phyloP scores from a whole-genome alignment of 1,139 yeast genomes.

The Taphrina confusa region DNA sequence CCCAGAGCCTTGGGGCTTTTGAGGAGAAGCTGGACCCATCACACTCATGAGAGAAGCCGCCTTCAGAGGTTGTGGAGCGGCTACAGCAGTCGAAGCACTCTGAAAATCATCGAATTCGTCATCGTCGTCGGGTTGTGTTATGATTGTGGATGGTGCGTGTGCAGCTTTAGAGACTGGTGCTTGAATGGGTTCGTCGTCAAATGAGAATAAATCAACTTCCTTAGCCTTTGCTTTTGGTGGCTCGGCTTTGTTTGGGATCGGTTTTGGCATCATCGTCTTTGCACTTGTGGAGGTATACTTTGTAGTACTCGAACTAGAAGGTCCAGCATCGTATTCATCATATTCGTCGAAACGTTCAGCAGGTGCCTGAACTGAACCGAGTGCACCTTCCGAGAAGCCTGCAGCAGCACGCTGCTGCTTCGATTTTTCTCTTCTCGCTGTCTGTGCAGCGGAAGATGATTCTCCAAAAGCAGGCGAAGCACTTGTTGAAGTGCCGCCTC shows the following conservation, averaged over 20 bases:
- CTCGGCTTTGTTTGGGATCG: conserved; percentile 42
- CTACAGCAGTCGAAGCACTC: conserved; percentile 55
- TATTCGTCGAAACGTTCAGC: conserved; percentile 68
- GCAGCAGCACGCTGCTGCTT: conserved; percentile 35
- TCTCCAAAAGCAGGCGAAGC: conserved; percentile 28
- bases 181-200: conserved; percentile 59
- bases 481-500: conserved; percentile 37
- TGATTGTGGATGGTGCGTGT: conserved; percentile 37
- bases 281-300: neutral
- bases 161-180: conserved; percentile 44
- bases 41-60: conserved; percentile 31
- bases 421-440: conserved; percentile 25
- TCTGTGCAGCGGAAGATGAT: conserved; percentile 21
- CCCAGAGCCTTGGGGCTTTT: conserved; percentile 20
- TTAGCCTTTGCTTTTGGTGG: conserved; percentile 44
- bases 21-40: conserved; percentile 34
- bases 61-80: conserved; percentile 39
- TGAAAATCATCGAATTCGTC: conserved; percentile 96
- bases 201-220: conserved; percentile 59
- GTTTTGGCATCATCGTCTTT: conserved; percentile 32
- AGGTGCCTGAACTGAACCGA: conserved; percentile 41
- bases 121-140: conserved; percentile 48
- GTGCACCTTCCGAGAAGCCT: conserved; percentile 36
- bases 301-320: conserved; percentile 36
- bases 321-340: conserved; percentile 51